Evolutionary conservation across 2,329 filamentous ascomycete genomes (phyloP).

Genomic region (Hymenoscyphus infarciens): DNA sequence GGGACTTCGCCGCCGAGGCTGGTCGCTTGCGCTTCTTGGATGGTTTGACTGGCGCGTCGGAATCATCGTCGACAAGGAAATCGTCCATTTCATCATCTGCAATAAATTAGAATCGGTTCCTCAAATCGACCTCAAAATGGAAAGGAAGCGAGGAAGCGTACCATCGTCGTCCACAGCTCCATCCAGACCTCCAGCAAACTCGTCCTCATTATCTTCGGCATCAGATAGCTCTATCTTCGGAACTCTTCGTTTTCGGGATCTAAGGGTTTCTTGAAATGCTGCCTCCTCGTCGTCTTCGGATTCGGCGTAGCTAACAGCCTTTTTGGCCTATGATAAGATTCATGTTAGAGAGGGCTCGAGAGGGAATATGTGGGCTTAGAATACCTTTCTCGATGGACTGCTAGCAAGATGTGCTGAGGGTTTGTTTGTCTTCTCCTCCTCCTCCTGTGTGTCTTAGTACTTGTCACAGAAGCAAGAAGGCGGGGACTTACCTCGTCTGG

Average conservation of each 20-base stretch:
- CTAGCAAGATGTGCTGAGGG: conserved; percentile 46
- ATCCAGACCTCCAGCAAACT: conserved; percentile 59
- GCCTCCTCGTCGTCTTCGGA: conserved; percentile 73
- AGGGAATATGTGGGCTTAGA: conserved; percentile 15
- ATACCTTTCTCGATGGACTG: conserved; percentile 79
- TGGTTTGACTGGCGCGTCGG: conserved; percentile 57
- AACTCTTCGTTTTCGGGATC: conserved; percentile 39
- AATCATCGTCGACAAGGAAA: conserved; percentile 80
- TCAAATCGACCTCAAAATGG: background rate
- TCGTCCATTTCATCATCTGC: conserved; percentile 68
- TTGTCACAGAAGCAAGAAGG: conserved; percentile 45
- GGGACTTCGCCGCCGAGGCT: conserved; percentile 46
- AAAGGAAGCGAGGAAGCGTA: conserved; percentile 39
- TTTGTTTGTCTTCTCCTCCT: conserved; percentile 29
- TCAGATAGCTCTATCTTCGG: conserved; percentile 61
- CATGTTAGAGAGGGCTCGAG: background rate
- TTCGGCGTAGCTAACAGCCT: conserved; percentile 76
- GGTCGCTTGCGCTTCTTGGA: conserved; percentile 69
- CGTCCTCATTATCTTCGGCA: conserved; percentile 64
- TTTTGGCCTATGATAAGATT: conserved; percentile 48
- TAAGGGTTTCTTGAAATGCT: conserved; percentile 39
- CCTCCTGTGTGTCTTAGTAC: conserved; percentile 39
- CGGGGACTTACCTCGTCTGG: conserved; percentile 50
- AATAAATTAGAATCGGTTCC: conserved; percentile 1
- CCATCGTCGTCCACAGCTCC: conserved; percentile 57